Evolutionary conservation across 2,329 filamentous ascomycete species (phyloP).

Genomic region (Pseudogymnoascus sp.): DNA sequence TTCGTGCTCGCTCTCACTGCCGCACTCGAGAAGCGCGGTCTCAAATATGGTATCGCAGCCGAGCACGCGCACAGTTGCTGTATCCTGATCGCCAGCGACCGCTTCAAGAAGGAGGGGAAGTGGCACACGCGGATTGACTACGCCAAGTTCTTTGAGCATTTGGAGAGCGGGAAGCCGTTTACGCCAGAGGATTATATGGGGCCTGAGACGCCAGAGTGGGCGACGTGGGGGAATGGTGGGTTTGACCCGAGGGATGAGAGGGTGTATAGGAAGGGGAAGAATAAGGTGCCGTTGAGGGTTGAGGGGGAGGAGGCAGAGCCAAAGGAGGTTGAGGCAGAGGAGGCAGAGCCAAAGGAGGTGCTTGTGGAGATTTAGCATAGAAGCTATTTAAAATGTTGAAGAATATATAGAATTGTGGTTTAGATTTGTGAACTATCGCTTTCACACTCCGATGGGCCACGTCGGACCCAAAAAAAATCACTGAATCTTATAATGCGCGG

Average conservation of each 20-base stretch:
- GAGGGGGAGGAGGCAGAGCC: background rate
- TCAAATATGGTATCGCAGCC: slow-evolving; percentile 83
- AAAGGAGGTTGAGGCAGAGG: background rate
- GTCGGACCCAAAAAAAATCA: background rate
- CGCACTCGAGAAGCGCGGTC: slow-evolving; percentile 58
- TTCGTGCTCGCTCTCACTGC: slow-evolving; percentile 71
- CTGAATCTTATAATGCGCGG: background rate
- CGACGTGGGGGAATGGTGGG: slow-evolving; percentile 85
- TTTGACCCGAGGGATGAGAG: slow-evolving; percentile 87
- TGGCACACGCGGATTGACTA: slow-evolving; percentile 96
- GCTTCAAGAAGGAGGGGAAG: slow-evolving; percentile 67
- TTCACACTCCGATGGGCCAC: background rate
- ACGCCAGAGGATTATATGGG: slow-evolving; percentile 86
- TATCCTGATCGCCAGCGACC: slow-evolving; percentile 71
- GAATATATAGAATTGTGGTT: background rate
- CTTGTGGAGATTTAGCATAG: background rate
- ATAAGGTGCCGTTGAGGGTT: slow-evolving; percentile 18
- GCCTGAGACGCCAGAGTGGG: slow-evolving; percentile 81
- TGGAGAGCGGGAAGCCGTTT: slow-evolving; percentile 64
- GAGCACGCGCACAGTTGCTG: slow-evolving; percentile 96
- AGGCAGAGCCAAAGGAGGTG: background rate
- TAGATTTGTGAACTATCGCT: background rate
- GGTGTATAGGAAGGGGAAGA: slow-evolving; percentile 75
- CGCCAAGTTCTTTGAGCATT: slow-evolving; percentile 72
- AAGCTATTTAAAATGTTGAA: background rate